Percentiles rank a stretch among this genome's conserved stretches.
phyloP scores from a whole-genome alignment of 2,329 filamentous ascomycete species.

The Pestalotiopsis sp. region DNA sequence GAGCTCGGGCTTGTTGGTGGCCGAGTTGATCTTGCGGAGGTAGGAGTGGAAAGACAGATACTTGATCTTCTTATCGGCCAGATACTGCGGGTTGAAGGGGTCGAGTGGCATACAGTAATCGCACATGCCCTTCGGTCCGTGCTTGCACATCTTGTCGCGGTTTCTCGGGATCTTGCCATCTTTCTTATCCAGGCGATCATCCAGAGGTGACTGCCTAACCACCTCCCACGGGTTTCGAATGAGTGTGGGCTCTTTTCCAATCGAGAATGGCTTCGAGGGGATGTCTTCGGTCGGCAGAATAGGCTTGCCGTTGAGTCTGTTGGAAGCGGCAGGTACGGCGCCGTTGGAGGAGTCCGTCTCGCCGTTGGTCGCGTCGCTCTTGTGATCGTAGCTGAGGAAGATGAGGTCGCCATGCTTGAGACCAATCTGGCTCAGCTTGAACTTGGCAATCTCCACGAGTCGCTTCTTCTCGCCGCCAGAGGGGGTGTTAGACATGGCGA shows the following conservation, averaged over 20 bases:
- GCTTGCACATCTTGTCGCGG: slow-evolving; percentile 71
- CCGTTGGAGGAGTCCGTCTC: slow-evolving; percentile 41
- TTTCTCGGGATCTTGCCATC: slow-evolving; percentile 65
- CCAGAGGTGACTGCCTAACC: slow-evolving; percentile 83
- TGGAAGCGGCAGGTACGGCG: slow-evolving; percentile 47
- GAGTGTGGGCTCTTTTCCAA: slow-evolving; percentile 53
- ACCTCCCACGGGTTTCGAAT: slow-evolving; percentile 93
- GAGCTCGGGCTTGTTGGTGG: slow-evolving; percentile 93
- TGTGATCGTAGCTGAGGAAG: slow-evolving; percentile 78
- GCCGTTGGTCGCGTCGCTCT: slow-evolving; percentile 41
- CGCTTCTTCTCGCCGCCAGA: slow-evolving; percentile 59
- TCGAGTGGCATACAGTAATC: slow-evolving; percentile 98
- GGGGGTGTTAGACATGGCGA: slow-evolving; percentile 64
- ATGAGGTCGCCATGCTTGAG: slow-evolving; percentile 84
- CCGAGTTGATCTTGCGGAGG: slow-evolving; percentile 90
- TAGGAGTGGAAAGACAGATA: slow-evolving; percentile 96
- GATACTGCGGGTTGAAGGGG: slow-evolving; percentile 85
- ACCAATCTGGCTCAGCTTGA: slow-evolving; percentile 60
- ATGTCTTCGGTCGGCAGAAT: slow-evolving; percentile 70
- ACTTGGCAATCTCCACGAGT: slow-evolving; percentile 58
- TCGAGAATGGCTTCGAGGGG: slow-evolving; percentile 60
- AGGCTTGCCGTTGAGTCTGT: slow-evolving; percentile 77
- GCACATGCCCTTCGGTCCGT: slow-evolving; percentile 97
- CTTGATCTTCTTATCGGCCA: slow-evolving; percentile 97
- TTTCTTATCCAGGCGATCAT: slow-evolving; percentile 82